Conservation (phyloP, 805 yeast genomes). For the Barnettozyma siamensis region DNA sequence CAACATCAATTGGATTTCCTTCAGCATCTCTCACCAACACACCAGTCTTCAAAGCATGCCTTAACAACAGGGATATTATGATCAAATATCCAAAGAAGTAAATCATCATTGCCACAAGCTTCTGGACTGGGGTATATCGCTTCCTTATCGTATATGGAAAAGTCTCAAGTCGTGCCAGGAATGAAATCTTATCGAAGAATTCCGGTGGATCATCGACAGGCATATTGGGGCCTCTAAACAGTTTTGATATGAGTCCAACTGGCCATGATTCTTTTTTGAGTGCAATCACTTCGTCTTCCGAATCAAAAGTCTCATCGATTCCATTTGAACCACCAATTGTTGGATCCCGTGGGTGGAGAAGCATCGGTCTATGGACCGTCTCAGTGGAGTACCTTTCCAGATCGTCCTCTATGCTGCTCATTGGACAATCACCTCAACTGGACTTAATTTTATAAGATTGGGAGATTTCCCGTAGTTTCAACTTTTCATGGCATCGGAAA, state of each 20-base stretch:
- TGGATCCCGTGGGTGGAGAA: too few species aligned
- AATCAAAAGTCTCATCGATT: too few species aligned
- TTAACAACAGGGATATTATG: not conserved
- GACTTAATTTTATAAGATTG: too few species aligned
- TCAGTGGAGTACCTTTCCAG: too few species aligned
- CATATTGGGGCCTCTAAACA: constrained; percentile 2
- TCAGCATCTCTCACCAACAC: not conserved
- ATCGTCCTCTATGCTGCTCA: too few species aligned
- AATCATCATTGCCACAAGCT: not conserved
- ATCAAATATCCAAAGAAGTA: not conserved
- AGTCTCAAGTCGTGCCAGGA: constrained; percentile 1
- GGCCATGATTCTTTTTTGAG: too few species aligned
- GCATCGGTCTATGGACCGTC: too few species aligned
- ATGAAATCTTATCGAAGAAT: not conserved
- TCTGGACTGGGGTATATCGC: not conserved
- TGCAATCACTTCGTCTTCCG: too few species aligned
- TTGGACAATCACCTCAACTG: too few species aligned
- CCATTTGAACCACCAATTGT: too few species aligned
- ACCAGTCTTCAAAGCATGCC: not conserved
- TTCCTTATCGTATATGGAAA: not conserved
- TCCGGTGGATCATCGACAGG: constrained; percentile 3
- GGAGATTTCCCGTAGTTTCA: too few species aligned
- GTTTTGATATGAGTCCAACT: not conserved
- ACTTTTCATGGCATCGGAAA: too few species aligned
- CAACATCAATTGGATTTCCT: constrained; percentile 9